Evolutionary conservation across 257 asterid genomes (phyloP).

Genomic region (Jacaranda mimosifolia): DNA sequence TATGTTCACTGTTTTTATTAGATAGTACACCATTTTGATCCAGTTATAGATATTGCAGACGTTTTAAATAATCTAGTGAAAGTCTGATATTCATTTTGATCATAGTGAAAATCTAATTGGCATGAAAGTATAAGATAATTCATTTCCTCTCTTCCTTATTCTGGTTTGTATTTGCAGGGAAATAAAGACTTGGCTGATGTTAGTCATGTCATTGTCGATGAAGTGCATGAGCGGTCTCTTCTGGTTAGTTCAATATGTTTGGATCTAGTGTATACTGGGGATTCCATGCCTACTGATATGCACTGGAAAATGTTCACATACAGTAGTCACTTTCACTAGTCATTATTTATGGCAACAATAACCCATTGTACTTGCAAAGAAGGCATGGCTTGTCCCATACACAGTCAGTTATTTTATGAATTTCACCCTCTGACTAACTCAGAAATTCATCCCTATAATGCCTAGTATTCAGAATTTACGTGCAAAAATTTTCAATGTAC

Average conservation of each 20-base stretch:
- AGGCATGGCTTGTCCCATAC: slow-evolving; percentile 4
- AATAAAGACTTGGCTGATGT: slow-evolving; percentile 77
- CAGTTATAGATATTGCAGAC: slow-evolving; percentile 26
- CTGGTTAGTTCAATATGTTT: slow-evolving; percentile 69
- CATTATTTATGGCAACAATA: slow-evolving; percentile 8
- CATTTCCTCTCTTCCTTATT: slow-evolving; percentile 22
- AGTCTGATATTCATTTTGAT: slow-evolving; percentile 5
- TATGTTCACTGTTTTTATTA: slow-evolving; percentile 45
- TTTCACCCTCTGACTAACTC: background rate
- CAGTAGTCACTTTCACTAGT: slow-evolving; percentile 24
- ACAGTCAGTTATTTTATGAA: background rate
- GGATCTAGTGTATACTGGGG: slow-evolving; percentile 28
- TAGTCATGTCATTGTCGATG: slow-evolving; percentile 96
- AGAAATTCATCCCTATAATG: background rate
- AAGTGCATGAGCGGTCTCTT: slow-evolving; percentile 98
- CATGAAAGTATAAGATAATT: slow-evolving; percentile 27
- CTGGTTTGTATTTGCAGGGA: slow-evolving; percentile 69
- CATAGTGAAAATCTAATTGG: slow-evolving; percentile 27
- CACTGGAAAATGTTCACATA: slow-evolving; percentile 17
- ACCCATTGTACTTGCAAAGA: background rate
- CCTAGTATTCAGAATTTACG: background rate
- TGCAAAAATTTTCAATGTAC: background rate
- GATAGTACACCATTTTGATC: slow-evolving; percentile 22
- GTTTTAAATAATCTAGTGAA: slow-evolving; percentile 11
- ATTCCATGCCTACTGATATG: slow-evolving; percentile 23